Evolutionary conservation across 106 monocot genomes (phyloP).

Genomic region (Vanilla planifolia): DNA sequence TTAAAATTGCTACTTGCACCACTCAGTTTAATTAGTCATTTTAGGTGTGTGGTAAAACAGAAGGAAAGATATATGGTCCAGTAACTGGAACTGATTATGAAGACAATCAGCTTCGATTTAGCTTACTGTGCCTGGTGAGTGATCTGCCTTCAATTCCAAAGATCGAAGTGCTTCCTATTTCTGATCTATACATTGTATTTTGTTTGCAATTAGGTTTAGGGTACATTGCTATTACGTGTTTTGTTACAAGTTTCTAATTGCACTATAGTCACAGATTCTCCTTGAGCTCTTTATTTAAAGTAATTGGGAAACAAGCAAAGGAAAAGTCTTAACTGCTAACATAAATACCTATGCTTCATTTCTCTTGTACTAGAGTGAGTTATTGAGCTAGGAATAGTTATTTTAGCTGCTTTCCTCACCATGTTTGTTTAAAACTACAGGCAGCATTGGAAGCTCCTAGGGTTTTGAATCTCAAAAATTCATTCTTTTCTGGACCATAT

Average conservation of each 20-base stretch:
- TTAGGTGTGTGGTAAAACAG: constrained; percentile 88
- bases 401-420: background rate
- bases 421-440: constrained; percentile 25
- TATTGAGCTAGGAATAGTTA: too few species aligned
- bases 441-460: constrained; percentile 93
- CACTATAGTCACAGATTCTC: too few species aligned
- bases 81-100: constrained; percentile 66
- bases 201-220: too few species aligned
- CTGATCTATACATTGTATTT: background rate
- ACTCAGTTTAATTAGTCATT: constrained; percentile 3
- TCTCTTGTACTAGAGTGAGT: too few species aligned
- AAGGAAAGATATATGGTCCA: constrained; percentile 84
- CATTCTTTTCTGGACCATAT: constrained; percentile 67
- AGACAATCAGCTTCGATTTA: constrained; percentile 79
- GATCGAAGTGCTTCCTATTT: background rate
- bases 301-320: too few species aligned
- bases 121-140: constrained; percentile 61
- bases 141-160: background rate
- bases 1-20: background rate
- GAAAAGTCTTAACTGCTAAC: too few species aligned
- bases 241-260: too few species aligned
- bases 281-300: too few species aligned
- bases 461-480: constrained; percentile 54
- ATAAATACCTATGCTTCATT: too few species aligned
- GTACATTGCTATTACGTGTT: too few species aligned